Conservation (phyloP, 768 basidiomycete genomes). For the Lentinula sp. region DNA sequence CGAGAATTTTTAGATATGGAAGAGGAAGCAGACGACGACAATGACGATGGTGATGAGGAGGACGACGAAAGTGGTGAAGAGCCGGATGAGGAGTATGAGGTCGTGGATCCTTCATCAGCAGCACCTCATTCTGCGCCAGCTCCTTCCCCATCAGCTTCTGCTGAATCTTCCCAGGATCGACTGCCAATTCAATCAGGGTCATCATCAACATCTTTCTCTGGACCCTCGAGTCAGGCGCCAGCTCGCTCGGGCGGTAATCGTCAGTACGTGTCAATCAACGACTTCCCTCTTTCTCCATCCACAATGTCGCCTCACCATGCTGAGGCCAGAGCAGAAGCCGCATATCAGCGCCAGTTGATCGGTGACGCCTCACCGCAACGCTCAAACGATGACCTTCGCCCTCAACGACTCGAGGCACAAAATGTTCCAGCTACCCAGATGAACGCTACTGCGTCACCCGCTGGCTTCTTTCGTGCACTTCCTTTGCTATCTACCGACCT, state of each 20-base stretch:
- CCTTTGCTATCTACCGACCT: slow-evolving; percentile 70
- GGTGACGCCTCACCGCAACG: background rate
- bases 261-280: slow-evolving; percentile 32
- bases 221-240: slow-evolving; percentile 6
- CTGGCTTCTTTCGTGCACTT: slow-evolving; percentile 62
- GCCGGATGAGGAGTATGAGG: slow-evolving; percentile 6
- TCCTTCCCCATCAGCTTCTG: background rate
- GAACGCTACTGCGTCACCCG: slow-evolving; percentile 9
- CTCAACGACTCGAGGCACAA: slow-evolving; percentile 3
- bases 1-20: slow-evolving; percentile 67
- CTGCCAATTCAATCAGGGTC: background rate
- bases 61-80: slow-evolving; percentile 33
- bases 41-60: slow-evolving; percentile 36
- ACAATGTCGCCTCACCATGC: slow-evolving; percentile 18
- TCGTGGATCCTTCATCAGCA: slow-evolving; percentile 6
- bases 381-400: background rate
- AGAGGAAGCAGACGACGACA: slow-evolving; percentile 39
- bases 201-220: background rate
- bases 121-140: background rate
- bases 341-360: slow-evolving; percentile 3
- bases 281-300: slow-evolving; percentile 46
- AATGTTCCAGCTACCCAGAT: background rate
- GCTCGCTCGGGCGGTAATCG: slow-evolving; percentile 19
- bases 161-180: slow-evolving; percentile 5
- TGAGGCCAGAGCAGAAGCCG: slow-evolving; percentile 13